Conservation (phyloP, 2,329 filamentous ascomycete genomes). For the Colletotrichum sp. region DNA sequence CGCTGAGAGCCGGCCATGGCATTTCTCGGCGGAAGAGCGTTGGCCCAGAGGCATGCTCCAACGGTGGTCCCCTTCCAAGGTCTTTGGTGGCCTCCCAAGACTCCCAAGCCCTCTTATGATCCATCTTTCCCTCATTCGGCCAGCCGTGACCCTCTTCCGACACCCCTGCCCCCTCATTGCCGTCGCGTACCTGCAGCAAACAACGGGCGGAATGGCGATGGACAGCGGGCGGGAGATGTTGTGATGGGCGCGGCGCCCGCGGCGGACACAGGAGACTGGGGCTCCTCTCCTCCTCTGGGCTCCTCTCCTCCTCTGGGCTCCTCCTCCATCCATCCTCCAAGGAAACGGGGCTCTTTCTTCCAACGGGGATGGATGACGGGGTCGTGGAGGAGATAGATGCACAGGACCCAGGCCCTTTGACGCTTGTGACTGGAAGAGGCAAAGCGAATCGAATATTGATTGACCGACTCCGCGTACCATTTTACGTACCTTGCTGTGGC, state of each 20-base stretch:
- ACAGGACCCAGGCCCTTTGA: background rate
- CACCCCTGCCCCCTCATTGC: background rate
- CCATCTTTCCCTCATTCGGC: background rate
- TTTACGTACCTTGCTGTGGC: background rate
- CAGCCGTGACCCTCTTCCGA: background rate
- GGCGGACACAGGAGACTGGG: background rate
- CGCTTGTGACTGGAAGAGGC: background rate
- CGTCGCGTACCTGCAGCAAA: constrained; percentile 3
- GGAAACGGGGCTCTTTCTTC: background rate
- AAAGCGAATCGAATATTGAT: background rate
- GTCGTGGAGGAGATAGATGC: background rate
- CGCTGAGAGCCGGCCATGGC: background rate
- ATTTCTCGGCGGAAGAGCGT: constrained; percentile 3
- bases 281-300: background rate
- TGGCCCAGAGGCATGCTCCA: background rate
- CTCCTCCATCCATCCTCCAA: background rate
- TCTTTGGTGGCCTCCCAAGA: background rate
- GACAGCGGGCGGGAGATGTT: background rate
- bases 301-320: background rate
- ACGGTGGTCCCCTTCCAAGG: background rate
- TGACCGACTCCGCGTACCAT: background rate
- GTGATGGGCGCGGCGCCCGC: background rate
- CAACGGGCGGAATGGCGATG: background rate
- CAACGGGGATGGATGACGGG: background rate
- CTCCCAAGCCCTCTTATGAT: background rate